Percentiles rank a stretch among this genome's conserved stretches.
These are phyloP conservation scores for Huntiella omanensis DNA, from an alignment of 2,329 filamentous ascomycete species.

Conservation along the genomic window DNA sequence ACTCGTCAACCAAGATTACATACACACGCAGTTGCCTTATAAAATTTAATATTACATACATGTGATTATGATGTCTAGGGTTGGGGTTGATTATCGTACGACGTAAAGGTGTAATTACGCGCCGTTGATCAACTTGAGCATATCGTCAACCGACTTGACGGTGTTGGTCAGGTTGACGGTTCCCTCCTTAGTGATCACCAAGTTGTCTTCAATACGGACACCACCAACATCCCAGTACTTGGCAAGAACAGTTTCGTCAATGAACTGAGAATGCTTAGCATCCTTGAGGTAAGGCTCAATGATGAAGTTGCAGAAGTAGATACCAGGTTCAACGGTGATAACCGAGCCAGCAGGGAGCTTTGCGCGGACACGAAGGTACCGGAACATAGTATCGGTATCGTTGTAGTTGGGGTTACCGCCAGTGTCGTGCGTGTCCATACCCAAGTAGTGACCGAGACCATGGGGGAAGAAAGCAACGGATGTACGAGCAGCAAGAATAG, in stretches of 20 bases:
- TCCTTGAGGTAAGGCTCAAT: slow-evolving; percentile 63
- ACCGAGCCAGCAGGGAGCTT: slow-evolving; percentile 60
- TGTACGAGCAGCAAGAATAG: slow-evolving; percentile 60
- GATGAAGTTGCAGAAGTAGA: slow-evolving; percentile 84
- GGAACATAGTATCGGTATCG: slow-evolving; percentile 70
- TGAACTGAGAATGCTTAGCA: slow-evolving; percentile 54
- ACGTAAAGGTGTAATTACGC: neutral
- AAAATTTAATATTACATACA: too few relatives aligned
- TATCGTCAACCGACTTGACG: slow-evolving; percentile 45
- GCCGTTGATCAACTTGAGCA: slow-evolving; percentile 24
- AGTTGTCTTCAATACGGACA: slow-evolving; percentile 52
- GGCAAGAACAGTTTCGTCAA: slow-evolving; percentile 53
- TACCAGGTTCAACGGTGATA: slow-evolving; percentile 85
- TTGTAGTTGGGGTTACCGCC: slow-evolving; percentile 59
- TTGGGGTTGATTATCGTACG: too few relatives aligned
- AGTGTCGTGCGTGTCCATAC: slow-evolving; percentile 82
- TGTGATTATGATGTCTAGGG: too few relatives aligned
- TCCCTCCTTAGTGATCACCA: slow-evolving; percentile 50
- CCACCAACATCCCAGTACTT: slow-evolving; percentile 71
- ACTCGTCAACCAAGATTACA: too few relatives aligned
- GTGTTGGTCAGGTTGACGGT: slow-evolving; percentile 56
- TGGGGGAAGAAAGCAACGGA: slow-evolving; percentile 85
- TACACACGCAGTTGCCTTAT: too few relatives aligned
- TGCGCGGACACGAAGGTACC: slow-evolving; percentile 65
- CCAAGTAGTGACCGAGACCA: slow-evolving; percentile 76